A percentile compares a stretch with the other conserved stretches of the same genome.
Evolutionary conservation across 2,329 filamentous ascomycete genomes (phyloP).

Genomic region (Ophiostoma ulmi): DNA sequence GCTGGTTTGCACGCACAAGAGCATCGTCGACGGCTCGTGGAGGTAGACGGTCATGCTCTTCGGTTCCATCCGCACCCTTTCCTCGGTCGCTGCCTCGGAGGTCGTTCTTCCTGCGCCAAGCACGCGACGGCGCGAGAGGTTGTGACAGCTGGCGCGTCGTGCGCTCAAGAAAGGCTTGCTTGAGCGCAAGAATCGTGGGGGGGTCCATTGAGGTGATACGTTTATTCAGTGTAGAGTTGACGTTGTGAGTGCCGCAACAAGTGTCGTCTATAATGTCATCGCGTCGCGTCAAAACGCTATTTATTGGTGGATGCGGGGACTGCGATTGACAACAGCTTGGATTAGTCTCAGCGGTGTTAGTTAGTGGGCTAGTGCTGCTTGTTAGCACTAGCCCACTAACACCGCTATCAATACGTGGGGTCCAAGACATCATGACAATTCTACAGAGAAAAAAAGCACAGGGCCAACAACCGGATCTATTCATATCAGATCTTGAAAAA

Average conservation of each 20-base stretch:
- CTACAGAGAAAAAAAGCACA: too few relatives aligned
- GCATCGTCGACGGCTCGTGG: conserved; percentile 52
- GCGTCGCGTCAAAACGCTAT: not conserved
- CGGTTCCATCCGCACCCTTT: not conserved
- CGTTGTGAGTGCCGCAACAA: not conserved
- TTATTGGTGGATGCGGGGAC: not conserved
- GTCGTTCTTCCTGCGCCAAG: conserved; percentile 48
- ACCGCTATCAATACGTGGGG: not conserved
- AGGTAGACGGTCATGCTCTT: conserved; percentile 38
- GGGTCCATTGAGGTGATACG: conserved; percentile 30
- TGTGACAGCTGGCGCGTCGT: conserved; percentile 61
- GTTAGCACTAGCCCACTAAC: not conserved
- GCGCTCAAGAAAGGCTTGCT: conserved; percentile 57
- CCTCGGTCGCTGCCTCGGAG: conserved; percentile 22
- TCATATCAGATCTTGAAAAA: too few relatives aligned
- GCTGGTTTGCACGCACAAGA: conserved; percentile 54
- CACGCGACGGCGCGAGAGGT: conserved; percentile 50
- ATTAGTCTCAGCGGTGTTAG: not conserved
- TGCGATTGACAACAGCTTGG: not conserved
- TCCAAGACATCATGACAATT: too few relatives aligned
- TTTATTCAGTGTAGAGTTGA: not conserved
- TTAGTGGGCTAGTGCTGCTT: not conserved
- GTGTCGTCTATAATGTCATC: not conserved
- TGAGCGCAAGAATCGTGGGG: conserved; percentile 57
- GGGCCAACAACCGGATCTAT: too few relatives aligned